Evolutionary conservation across 257 asterid genomes (phyloP).

Genomic region (Salvia miltiorrhiza): DNA sequence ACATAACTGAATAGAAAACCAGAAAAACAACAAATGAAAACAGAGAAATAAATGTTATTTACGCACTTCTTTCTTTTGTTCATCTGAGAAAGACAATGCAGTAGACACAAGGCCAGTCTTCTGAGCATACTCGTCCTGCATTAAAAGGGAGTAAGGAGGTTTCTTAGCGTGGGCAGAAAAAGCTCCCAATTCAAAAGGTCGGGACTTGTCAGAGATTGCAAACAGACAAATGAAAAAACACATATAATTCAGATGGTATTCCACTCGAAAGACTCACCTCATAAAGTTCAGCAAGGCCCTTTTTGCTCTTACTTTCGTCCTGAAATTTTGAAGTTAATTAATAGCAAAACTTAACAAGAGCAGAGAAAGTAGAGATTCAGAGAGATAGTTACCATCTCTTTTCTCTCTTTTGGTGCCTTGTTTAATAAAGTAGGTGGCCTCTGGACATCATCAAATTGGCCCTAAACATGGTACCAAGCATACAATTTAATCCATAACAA

Average conservation of each 20-base stretch:
- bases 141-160: background rate
- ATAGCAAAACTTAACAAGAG: constrained; percentile 9
- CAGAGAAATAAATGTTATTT: constrained; percentile 10
- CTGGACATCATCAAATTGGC: constrained; percentile 81
- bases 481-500: background rate
- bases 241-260: background rate
- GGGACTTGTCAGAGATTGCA: background rate
- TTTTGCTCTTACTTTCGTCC: constrained; percentile 94
- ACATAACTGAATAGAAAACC: background rate
- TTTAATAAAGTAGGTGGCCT: constrained; percentile 58
- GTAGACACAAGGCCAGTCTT: constrained; percentile 85
- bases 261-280: constrained; percentile 54
- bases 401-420: constrained; percentile 65
- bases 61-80: constrained; percentile 88
- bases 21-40: constrained; percentile 1
- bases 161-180: constrained; percentile 4
- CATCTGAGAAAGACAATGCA: constrained; percentile 75
- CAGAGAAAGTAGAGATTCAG: constrained; percentile 9
- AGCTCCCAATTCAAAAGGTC: background rate
- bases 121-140: constrained; percentile 93
- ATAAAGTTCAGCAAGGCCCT: constrained; percentile 88
- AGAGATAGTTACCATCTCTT: constrained; percentile 59
- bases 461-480: constrained; percentile 39
- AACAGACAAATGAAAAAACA: background rate
- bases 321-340: constrained; percentile 31